Evolutionary conservation across 352 stramenopile species (phyloP).

Genomic region (Halophytophthora polymorphica): DNA sequence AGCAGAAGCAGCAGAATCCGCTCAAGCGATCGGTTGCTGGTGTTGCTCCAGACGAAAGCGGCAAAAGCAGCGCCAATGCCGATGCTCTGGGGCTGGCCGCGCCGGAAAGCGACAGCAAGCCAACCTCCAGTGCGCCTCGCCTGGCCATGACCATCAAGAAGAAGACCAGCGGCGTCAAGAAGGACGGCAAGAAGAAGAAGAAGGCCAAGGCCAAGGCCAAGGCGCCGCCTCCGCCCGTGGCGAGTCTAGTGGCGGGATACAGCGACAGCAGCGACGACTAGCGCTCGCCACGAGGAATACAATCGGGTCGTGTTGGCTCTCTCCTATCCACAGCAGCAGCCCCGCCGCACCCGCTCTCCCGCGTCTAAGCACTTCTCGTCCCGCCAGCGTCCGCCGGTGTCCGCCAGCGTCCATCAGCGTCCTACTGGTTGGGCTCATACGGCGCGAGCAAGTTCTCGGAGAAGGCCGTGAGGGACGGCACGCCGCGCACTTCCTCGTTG

Average conservation of each 20-base stretch:
- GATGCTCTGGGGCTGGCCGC: not conserved
- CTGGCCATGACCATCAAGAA: constrained; percentile 34
- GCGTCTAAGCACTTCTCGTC: no score
- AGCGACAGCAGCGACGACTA: constrained; percentile 69
- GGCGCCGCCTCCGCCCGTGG: constrained; percentile 27
- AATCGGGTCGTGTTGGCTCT: constrained; percentile 2
- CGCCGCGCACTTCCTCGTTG: constrained; percentile 97
- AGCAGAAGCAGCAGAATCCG: constrained; percentile 13
- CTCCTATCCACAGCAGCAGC: constrained; percentile 2
- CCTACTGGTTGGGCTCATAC: constrained; percentile 76
- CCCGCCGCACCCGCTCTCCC: not conserved
- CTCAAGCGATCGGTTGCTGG: constrained; percentile 23
- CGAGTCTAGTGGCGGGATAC: constrained; percentile 74
- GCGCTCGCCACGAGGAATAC: no score
- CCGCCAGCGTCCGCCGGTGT: no score
- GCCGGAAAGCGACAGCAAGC: constrained; percentile 5
- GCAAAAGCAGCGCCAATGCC: not conserved
- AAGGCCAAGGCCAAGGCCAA: constrained; percentile 34
- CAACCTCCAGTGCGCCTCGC: constrained; percentile 6
- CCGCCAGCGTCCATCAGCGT: no score
- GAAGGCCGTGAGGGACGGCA: constrained; percentile 93
- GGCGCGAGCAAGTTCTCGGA: constrained; percentile 94
- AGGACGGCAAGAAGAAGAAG: constrained; percentile 22
- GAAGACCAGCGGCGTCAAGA: constrained; percentile 21
- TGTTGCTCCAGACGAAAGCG: not conserved